These are phyloP conservation scores for Rhodotorula glutinis DNA, from an alignment of 1,284 basidiomycete species.

Conservation along the genomic window DNA sequence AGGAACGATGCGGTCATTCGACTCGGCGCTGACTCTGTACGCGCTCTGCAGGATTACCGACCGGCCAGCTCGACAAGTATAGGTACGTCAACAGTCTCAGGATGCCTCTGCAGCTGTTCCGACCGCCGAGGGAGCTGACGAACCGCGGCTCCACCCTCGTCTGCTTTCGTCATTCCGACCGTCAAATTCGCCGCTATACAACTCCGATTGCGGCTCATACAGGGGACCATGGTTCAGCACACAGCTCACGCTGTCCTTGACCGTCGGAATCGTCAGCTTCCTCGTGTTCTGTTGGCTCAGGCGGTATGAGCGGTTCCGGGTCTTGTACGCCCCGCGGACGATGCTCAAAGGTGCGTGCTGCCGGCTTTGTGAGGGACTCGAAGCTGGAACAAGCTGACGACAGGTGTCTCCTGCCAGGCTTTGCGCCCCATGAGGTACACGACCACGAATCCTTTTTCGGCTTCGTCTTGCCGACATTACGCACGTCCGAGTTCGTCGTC, in stretches of 20 bases:
- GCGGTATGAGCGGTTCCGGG: constrained; percentile 62
- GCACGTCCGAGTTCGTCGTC: constrained; percentile 87
- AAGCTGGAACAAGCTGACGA: neutral
- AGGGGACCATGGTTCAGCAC: constrained; percentile 86
- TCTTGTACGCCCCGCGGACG: constrained; percentile 86
- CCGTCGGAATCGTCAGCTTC: constrained; percentile 76
- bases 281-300: constrained; percentile 82
- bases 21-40: neutral
- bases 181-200: neutral
- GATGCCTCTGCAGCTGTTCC: no score
- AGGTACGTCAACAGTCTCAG: neutral
- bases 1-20: neutral
- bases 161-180: neutral
- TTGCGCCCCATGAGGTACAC: constrained; percentile 85
- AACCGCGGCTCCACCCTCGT: neutral
- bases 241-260: constrained; percentile 73
- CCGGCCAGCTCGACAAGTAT: neutral
- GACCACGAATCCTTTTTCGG: constrained; percentile 80
- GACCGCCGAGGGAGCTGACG: neutral
- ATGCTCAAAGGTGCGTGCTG: constrained; percentile 75
- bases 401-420: constrained; percentile 55
- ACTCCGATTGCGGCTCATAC: neutral
- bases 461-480: constrained; percentile 90
- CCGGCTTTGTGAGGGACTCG: neutral
- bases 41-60: neutral